Percentiles rank a stretch among this genome's conserved stretches.
These are phyloP conservation scores for Metschnikowia lunata DNA, from an alignment of 805 yeast genomes.

Conservation along the genomic window DNA sequence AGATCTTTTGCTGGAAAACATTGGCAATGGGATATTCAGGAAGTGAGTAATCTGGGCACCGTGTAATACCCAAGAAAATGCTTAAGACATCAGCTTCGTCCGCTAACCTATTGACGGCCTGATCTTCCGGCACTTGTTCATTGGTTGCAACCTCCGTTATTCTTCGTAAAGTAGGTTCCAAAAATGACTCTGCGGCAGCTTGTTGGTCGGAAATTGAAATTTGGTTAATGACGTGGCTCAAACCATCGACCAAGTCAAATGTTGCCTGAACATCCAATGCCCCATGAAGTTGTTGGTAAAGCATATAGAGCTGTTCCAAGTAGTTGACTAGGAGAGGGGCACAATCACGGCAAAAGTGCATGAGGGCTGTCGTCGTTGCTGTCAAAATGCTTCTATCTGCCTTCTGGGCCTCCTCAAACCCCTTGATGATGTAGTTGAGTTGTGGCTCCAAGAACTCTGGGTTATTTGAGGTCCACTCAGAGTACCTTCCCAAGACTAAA, in stretches of 20 bases:
- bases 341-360: constrained; percentile 94
- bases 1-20: constrained; percentile 47
- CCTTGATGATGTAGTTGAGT: constrained; percentile 75
- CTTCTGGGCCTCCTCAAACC: constrained; percentile 41
- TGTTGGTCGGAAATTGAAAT: constrained; percentile 52
- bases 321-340: constrained; percentile 57
- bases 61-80: constrained; percentile 53
- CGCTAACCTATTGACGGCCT: constrained; percentile 37
- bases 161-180: constrained; percentile 57
- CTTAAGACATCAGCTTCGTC: constrained; percentile 71
- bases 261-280: constrained; percentile 63
- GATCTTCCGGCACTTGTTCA: constrained; percentile 11
- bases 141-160: constrained; percentile 26
- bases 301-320: constrained; percentile 68
- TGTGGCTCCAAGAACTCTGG: constrained; percentile 79
- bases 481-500: constrained; percentile 89
- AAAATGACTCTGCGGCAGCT: constrained; percentile 55
- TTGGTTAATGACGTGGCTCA: constrained; percentile 73
- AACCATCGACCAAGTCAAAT: constrained; percentile 82
- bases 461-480: constrained; percentile 90
- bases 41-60: constrained; percentile 39
- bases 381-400: constrained; percentile 50
- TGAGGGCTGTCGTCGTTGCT: constrained; percentile 90
- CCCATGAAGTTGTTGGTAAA: constrained; percentile 54
- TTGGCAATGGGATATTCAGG: constrained; percentile 48